Base-by-base conservation (phyloP, 2,329 filamentous ascomycete genomes). In the Fusarium illudens region DNA sequence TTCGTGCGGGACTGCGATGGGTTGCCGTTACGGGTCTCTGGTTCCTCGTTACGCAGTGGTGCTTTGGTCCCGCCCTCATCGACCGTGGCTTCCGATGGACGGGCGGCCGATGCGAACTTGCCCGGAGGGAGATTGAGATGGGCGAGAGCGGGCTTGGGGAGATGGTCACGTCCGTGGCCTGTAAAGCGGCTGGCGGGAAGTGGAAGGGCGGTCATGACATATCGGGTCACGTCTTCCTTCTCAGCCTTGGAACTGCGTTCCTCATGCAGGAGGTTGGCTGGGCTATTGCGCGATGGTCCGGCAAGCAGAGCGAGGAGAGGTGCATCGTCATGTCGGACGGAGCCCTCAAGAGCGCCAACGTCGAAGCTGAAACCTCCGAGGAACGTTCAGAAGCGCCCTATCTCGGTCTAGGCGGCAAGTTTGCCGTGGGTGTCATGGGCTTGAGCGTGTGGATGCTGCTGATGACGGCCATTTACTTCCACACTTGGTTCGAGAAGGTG, bases 401-500 rank as follows among this genome's bases (percentile, higher is more conserved):
- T 49, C 77, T 87, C 59, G 81, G 84, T 4, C 69, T 86, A 52
- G 80, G 84, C 9, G 80, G 80, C 71, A 82, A 87, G 84, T 81
- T 91, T 68, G 86, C 89, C 66, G 80, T 85, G 22, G 84, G 75
- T 0, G 88, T 97, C 25, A 86, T 91, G 17, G 89, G 80, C 0
- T 74, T 97, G 75, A 93, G 90, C 75, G 87, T 90, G 83, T 98
- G 96, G 93, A 99, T 99, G 96, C 80, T 99, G 77, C 84, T 98
- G 64, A 99, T 99, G 96, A 99, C 96, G 37, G 94, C 94, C 3
- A 94, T 96, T 36, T 99, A 95, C 84, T 99, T 99, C 75, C 96
- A 99, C 79, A 99, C 96, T 1, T 98, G 95, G 94, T 90, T 96
- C 73, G 96, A 99, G 83, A 99, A 98, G 90, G 91, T 92, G 73